These are phyloP conservation scores for Simplicillium aogashimaense DNA, from an alignment of 2,329 filamentous ascomycete species.

Conservation along the genomic window DNA sequence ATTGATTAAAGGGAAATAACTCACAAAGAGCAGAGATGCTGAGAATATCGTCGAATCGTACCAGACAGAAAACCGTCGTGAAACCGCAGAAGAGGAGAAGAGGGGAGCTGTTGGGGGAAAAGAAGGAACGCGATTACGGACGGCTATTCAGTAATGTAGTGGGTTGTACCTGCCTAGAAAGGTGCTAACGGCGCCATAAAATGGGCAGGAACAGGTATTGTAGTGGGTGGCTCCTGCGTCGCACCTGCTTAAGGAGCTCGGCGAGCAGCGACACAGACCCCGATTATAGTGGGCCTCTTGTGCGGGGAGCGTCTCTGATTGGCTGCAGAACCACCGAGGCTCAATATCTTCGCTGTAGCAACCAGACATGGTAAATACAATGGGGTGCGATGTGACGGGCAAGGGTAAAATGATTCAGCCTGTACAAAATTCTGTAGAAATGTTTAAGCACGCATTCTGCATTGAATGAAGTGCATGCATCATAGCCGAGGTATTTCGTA, in stretches of 20 bases:
- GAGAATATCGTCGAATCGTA: too few relatives aligned
- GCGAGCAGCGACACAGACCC: constrained; percentile 5
- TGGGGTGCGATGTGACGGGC: background rate
- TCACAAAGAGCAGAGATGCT: too few relatives aligned
- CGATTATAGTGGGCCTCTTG: background rate
- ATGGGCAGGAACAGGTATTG: background rate
- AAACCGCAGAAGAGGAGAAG: background rate
- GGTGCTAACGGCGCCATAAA: background rate
- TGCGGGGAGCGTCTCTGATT: background rate
- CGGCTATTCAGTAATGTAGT: too few relatives aligned
- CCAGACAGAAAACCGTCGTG: background rate
- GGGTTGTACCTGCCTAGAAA: background rate
- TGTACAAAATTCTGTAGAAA: background rate
- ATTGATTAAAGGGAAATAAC: too few relatives aligned
- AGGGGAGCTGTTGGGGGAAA: background rate
- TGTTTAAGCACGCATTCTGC: background rate
- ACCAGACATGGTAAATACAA: background rate
- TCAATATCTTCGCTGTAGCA: constrained; percentile 1
- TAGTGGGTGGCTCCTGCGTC: background rate
- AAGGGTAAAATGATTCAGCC: too few relatives aligned
- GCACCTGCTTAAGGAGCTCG: constrained; percentile 4
- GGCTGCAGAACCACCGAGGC: background rate
- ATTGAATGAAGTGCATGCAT: background rate
- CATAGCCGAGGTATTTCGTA: background rate
- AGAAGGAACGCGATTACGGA: background rate